Evolutionary conservation across 2,329 filamentous ascomycete species (phyloP).

Genomic region (Colletotrichum sp.): DNA sequence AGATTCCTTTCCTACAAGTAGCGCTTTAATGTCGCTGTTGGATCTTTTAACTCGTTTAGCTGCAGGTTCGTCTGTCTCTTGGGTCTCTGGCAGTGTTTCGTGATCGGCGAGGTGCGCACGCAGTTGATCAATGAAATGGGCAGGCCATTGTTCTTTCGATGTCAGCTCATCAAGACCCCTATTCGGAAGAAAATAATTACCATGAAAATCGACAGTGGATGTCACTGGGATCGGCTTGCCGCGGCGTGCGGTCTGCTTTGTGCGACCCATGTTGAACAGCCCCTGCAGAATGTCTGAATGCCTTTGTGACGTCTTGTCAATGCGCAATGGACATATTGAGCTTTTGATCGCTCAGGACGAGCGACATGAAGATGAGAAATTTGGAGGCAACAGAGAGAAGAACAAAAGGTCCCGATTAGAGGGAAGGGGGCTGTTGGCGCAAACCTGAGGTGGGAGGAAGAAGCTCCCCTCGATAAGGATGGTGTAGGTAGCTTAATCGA

Average conservation of each 20-base stretch:
- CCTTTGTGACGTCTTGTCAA: background rate
- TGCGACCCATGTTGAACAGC: conserved; percentile 1
- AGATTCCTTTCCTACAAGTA: background rate
- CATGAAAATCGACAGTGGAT: conserved; percentile 3
- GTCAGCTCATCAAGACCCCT: background rate
- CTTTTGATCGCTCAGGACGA: background rate
- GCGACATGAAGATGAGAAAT: background rate
- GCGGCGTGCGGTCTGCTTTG: conserved; percentile 6
- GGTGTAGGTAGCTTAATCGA: conserved; percentile 14
- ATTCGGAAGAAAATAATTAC: background rate
- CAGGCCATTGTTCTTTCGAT: conserved; percentile 7
- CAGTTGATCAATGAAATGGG: background rate
- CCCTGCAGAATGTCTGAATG: background rate
- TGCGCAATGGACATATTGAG: background rate
- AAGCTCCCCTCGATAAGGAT: background rate
- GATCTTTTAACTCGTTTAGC: conserved; percentile 6
- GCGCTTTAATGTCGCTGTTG: background rate
- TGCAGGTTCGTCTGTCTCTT: background rate
- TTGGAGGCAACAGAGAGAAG: background rate
- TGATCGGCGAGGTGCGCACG: background rate
- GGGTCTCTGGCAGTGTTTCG: background rate
- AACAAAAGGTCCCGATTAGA: background rate
- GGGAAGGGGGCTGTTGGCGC: background rate
- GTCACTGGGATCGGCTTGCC: background rate
- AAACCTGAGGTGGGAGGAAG: background rate